phyloP scores from a whole-genome alignment of 1,284 basidiomycete genomes.

The Cryptococcus jaspeensis region DNA sequence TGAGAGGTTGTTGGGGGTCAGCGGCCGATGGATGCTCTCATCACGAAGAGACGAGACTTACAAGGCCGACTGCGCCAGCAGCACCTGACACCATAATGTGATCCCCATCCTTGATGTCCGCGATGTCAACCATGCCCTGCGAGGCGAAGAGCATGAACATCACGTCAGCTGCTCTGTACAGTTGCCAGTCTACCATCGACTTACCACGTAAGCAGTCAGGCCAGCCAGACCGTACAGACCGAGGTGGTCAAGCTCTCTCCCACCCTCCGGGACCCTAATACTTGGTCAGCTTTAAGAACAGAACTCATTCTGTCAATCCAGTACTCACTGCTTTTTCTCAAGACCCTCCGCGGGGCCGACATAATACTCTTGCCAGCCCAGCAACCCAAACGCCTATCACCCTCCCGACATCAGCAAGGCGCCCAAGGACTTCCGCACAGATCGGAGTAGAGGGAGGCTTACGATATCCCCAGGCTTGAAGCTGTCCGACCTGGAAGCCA shows the following conservation, averaged over 20 bases:
- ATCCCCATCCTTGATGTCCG: constrained; percentile 74
- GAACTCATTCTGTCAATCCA: no score
- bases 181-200: constrained; percentile 23
- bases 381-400: constrained; percentile 20
- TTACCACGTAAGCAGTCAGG: constrained; percentile 78
- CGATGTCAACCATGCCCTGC: constrained; percentile 77
- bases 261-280: constrained; percentile 60
- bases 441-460: no score
- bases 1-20: constrained; percentile 52
- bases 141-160: no score
- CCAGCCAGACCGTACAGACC: constrained; percentile 71
- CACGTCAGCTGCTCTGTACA: no score
- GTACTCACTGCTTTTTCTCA: constrained; percentile 58
- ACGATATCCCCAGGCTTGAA: constrained; percentile 69
- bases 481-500: constrained; percentile 57
- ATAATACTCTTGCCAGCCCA: constrained; percentile 77
- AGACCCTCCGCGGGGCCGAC: constrained; percentile 61
- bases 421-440: no score
- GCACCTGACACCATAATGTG: constrained; percentile 78
- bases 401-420: no score
- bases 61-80: constrained; percentile 71
- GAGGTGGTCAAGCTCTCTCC: constrained; percentile 68
- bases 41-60: constrained; percentile 38
- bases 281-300: not conserved
- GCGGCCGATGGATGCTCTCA: no score